Conservation (phyloP, 305 asterid species). For the Coffea humblotiana region DNA sequence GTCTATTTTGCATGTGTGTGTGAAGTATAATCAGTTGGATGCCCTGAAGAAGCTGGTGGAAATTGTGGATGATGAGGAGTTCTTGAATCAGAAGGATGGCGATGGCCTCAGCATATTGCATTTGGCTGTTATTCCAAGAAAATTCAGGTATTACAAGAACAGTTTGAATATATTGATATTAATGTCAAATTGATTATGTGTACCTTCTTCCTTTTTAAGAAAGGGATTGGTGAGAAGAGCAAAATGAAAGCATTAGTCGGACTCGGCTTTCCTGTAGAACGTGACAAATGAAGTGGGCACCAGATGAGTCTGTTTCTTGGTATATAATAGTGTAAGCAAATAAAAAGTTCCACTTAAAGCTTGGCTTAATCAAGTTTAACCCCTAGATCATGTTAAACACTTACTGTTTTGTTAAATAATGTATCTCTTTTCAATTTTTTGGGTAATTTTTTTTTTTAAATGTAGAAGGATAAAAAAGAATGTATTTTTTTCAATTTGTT, state of each 20-base stretch:
- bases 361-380: background rate
- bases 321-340: too few relatives aligned
- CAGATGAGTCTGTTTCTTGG: too few relatives aligned
- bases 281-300: too few relatives aligned
- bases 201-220: background rate
- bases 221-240: background rate
- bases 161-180: background rate
- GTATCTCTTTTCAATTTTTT: too few relatives aligned
- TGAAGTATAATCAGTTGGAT: slow-evolving; percentile 19
- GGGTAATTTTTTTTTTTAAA: too few relatives aligned
- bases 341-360: too few relatives aligned
- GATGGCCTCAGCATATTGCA: slow-evolving; percentile 47
- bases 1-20: slow-evolving; percentile 33
- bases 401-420: background rate
- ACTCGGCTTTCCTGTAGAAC: too few relatives aligned
- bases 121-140: slow-evolving; percentile 34
- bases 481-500: too few relatives aligned
- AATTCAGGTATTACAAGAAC: background rate
- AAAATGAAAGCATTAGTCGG: too few relatives aligned
- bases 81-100: slow-evolving; percentile 26
- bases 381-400: background rate
- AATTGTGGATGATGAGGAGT: background rate
- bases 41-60: slow-evolving; percentile 27
- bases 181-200: too few relatives aligned
- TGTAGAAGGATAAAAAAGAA: too few relatives aligned